Evolutionary conservation across 805 yeast species (phyloP).

Genomic region (Metschnikowia rubicola): DNA sequence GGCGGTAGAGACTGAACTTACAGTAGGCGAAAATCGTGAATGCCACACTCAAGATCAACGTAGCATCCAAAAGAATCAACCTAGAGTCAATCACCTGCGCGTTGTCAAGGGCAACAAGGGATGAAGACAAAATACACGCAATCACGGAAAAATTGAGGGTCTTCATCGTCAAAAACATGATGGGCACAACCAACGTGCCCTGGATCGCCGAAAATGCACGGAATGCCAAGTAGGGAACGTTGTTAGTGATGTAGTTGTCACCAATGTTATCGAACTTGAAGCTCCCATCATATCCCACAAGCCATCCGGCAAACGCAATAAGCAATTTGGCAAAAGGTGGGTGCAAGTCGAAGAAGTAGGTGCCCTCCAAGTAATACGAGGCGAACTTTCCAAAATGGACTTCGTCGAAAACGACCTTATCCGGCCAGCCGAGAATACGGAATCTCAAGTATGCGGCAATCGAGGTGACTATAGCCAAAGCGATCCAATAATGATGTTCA

Average conservation of each 20-base stretch:
- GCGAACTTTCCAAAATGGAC: slow-evolving; percentile 88
- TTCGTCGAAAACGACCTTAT: slow-evolving; percentile 81
- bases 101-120: slow-evolving; percentile 78
- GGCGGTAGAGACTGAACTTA: slow-evolving; percentile 67
- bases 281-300: slow-evolving; percentile 86
- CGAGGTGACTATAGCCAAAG: slow-evolving; percentile 36
- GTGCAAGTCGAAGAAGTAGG: slow-evolving; percentile 93
- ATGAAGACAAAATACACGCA: slow-evolving; percentile 73
- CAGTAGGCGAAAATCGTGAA: slow-evolving; percentile 74
- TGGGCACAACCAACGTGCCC: slow-evolving; percentile 78
- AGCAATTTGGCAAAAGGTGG: slow-evolving; percentile 96
- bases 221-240: slow-evolving; percentile 83
- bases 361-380: slow-evolving; percentile 78
- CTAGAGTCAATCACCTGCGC: slow-evolving; percentile 91
- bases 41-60: slow-evolving; percentile 80
- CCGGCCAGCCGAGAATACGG: slow-evolving; percentile 58
- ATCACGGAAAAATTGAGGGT: slow-evolving; percentile 77
- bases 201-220: slow-evolving; percentile 76
- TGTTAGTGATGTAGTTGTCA: slow-evolving; percentile 67
- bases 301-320: slow-evolving; percentile 85
- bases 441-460: slow-evolving; percentile 55
- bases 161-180: slow-evolving; percentile 80
- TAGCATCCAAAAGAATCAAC: slow-evolving; percentile 87
- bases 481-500: slow-evolving; percentile 29
- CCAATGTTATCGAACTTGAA: slow-evolving; percentile 92